Percentiles rank a stretch among this genome's conserved stretches.
phyloP scores from a whole-genome alignment of 257 asterid species.

The Oldenlandia corymbosa region DNA sequence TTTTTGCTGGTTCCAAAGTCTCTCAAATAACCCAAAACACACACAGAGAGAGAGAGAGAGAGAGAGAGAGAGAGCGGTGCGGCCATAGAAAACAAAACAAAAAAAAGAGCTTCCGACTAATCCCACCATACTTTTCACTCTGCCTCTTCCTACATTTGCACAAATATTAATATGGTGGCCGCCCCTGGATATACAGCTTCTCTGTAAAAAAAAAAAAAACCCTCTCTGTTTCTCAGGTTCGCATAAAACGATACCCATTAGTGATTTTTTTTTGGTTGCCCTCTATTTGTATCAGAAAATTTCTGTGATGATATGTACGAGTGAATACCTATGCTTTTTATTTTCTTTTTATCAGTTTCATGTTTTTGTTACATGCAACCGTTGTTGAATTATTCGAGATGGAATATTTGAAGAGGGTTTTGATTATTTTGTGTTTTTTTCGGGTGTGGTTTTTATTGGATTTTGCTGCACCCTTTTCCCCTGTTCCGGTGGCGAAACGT shows the following conservation, averaged over 20 bases:
- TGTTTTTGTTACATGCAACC: background rate
- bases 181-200: background rate
- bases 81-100: background rate
- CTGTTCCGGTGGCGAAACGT: background rate
- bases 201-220: background rate
- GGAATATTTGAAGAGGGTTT: background rate
- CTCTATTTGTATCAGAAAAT: background rate
- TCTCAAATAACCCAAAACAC: too few relatives aligned
- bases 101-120: too few relatives aligned
- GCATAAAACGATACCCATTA: background rate
- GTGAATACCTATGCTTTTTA: background rate
- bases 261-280: background rate
- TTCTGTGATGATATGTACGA: background rate
- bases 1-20: background rate
- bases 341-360: background rate
- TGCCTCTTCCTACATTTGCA: too few relatives aligned
- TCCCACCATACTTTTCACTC: too few relatives aligned
- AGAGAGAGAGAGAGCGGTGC: conserved; percentile 8
- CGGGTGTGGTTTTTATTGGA: background rate
- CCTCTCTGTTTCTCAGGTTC: conserved; percentile 9
- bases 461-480: conserved; percentile 1
- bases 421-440: background rate
- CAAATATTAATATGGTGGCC: background rate
- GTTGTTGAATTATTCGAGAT: background rate
- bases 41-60: too few relatives aligned